Base-by-base conservation (phyloP, 2,329 filamentous ascomycete genomes). In the Ophidiomyces ophidiicola region DNA sequence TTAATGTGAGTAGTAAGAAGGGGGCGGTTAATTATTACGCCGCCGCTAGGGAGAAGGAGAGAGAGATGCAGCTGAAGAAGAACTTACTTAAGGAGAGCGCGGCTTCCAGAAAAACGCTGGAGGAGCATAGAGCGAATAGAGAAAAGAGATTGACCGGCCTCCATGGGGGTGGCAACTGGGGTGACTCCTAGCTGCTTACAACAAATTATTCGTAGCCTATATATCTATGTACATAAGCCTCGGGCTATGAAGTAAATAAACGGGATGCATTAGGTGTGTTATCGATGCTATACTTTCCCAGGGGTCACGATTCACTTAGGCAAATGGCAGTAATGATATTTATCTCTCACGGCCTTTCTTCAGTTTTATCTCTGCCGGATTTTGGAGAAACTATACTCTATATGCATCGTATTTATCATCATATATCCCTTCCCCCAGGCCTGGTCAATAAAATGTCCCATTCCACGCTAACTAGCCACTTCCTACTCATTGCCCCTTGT, bases 11-110 rank as follows among this genome's bases (percentile, higher is more conserved):
- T 2, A 67, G 65, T n/a, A 74, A 72, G 52, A 74, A 70, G 60
- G 72, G 68, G 19, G 70, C 70, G 32, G 71, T 77, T 6, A 74
- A 76, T 47, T 75, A 71, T 14, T 72, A 64, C 40, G 57, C 61
- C 15, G 61, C 72, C 44, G 70, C 71, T 1, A 58, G 74, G 40
- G 73, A 76, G 53, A 68, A 67, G 49, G 73, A 77, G 58, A 64
- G 73, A 12, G 71, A 75, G 49, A 67, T 63, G 50, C 66, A 67
- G 47, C 64, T 73, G 32, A 63, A 58, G 44, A 63, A 64, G 53
- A 66, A 69, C 52, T 63, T 66, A 67, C 69, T 46, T 63, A 59
- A 14, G 15, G 35, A 31, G 29, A 30, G 11, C 25, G 30, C 18
- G 6, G 32, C 39, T 6, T 37, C 11, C 15, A 6, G 11, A 11